Percentiles rank a stretch among this genome's conserved stretches.
phyloP scores from a whole-genome alignment of 2,329 filamentous ascomycete genomes.

The Beauveria medogensis region DNA sequence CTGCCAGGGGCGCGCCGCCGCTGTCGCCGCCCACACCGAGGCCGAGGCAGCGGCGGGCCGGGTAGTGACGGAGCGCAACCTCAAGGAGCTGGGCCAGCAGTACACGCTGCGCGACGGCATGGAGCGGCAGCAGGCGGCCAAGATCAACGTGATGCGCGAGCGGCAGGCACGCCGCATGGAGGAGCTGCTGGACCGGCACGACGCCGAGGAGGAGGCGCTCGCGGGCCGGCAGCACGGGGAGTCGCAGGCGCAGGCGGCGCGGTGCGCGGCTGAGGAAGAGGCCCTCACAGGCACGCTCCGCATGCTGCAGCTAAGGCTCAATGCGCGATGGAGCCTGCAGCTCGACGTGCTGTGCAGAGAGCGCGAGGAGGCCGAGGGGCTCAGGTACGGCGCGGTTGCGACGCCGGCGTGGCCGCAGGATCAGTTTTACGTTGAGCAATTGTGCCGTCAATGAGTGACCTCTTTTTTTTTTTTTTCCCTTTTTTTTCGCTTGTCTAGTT shows the following conservation, averaged over 20 bases:
- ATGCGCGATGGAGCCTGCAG: conserved; percentile 43
- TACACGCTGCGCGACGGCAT: conserved; percentile 53
- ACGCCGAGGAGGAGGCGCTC: conserved; percentile 41
- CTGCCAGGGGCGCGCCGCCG: conserved; percentile 38
- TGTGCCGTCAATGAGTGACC: no score
- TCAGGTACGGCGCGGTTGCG: conserved; percentile 32
- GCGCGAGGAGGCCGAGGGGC: conserved; percentile 36
- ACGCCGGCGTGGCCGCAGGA: conserved; percentile 26
- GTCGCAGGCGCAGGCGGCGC: conserved; percentile 37
- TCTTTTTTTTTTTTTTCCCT: not conserved
- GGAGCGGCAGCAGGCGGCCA: conserved; percentile 49
- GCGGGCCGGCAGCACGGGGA: conserved; percentile 38
- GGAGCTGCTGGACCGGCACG: conserved; percentile 47
- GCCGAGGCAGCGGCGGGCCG: conserved; percentile 29
- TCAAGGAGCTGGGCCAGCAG: conserved; percentile 51
- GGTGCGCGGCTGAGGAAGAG: conserved; percentile 43
- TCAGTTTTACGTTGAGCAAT: not conserved
- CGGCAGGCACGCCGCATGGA: conserved; percentile 55
- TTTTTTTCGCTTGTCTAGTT: not conserved
- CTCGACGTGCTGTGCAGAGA: conserved; percentile 47
- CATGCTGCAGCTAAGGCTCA: conserved; percentile 35
- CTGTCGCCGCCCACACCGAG: conserved; percentile 26
- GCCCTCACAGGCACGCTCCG: conserved; percentile 36
- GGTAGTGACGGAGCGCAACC: conserved; percentile 50
- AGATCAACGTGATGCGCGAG: conserved; percentile 59